Evolutionary conservation across 2,329 filamentous ascomycete genomes (phyloP), one percentile per base, ranked within the genome.

Genomic region (Penicillium sclerotigenum): DNA sequence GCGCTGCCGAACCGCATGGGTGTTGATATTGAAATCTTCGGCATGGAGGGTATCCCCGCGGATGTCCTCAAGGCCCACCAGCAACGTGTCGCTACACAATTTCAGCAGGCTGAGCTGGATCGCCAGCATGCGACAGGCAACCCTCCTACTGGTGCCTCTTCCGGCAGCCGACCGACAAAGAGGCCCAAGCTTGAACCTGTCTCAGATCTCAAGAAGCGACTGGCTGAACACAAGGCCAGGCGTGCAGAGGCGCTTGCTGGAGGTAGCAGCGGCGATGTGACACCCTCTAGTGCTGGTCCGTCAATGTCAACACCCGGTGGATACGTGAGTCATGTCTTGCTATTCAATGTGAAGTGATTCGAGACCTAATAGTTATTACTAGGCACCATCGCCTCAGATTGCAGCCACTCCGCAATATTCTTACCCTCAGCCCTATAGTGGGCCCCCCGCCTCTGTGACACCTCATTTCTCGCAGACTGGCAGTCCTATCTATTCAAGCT

Each of bases 21-120:
- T 57, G 85, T 96, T 58, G 91, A 96, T 58, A 86, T 96, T 58
- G 94, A 99, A 76, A 97, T 99, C 68, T 99, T 97, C 72, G 94
- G 93, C 69, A 97, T 97, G 90, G 91, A 97, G 73, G 94, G 94
- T 69, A 90, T 97, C 36, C 94, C 94, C 3, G 88, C 91, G 56
- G 90, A 96, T 56, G 83, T 95, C 59, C 79, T 90, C 56, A 84
- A 90, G 67, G 84, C 89, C 69, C 92, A 97, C 79, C 88, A 90
- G 70, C 89, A 94, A 75, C 86, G 90, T 67, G 90, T 97, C 71
- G 85, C 91, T 61, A 84, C 90, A 65, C 87, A 89, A 73, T 96
- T 88, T 75, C 93, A 95, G 74, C 87, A 91, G 71, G 87, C 87
- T 26, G 90, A 96, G 74, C 88, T 89, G 56, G 90, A 96, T 67